Conservation (phyloP, 2,329 filamentous ascomycete species). For the Dichotomopilus funicola region DNA sequence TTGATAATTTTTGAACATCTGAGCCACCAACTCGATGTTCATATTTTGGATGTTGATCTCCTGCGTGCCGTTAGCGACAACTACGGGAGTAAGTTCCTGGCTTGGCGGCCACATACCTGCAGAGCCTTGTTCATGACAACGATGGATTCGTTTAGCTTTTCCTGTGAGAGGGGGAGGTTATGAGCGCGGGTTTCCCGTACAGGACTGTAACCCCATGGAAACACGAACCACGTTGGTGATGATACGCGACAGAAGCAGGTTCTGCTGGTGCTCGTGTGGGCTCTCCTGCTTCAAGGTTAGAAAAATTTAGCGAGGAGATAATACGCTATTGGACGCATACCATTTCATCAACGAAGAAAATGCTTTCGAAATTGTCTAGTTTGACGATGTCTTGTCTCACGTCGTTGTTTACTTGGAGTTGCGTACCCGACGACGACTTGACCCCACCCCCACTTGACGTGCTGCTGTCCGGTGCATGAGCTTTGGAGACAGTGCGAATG, state of each 20-base stretch:
- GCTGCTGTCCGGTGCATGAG: too few relatives aligned
- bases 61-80: constrained; percentile 37
- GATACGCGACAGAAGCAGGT: constrained; percentile 84
- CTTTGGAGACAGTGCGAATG: constrained; percentile 15
- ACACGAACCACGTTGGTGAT: constrained; percentile 88
- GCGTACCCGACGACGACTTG: not conserved
- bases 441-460: constrained; percentile 7
- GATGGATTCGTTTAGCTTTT: constrained; percentile 94
- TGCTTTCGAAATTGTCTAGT: not conserved
- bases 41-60: constrained; percentile 99
- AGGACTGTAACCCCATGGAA: not conserved
- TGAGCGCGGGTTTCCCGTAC: not conserved
- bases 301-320: not conserved
- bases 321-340: not conserved
- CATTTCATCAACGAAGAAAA: constrained; percentile 1
- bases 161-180: constrained; percentile 44
- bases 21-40: constrained; percentile 94
- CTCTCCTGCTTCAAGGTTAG: constrained; percentile 60
- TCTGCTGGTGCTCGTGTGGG: constrained; percentile 96
- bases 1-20: constrained; percentile 99
- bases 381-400: not conserved
- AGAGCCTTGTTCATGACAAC: constrained; percentile 89
- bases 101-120: constrained; percentile 48
- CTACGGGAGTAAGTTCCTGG: too few relatives aligned
- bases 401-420: not conserved